Conservation (phyloP, 2,329 filamentous ascomycete species). For the Sporothrix curviconia region DNA sequence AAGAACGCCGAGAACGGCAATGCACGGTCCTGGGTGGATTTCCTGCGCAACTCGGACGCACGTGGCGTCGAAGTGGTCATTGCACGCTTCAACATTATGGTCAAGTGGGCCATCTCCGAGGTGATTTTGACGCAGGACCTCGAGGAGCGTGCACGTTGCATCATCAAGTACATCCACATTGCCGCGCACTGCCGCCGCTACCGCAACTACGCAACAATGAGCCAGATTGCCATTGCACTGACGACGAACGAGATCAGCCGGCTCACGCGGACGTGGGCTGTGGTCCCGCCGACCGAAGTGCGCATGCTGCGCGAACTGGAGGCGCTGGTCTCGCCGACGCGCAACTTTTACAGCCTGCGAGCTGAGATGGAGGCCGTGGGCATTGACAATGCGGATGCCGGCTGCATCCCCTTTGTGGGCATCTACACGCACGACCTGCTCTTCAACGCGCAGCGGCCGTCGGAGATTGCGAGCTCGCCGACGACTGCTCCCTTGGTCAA, state of each 20-base stretch:
- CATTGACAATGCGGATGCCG: constrained; percentile 47
- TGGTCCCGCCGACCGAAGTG: constrained; percentile 60
- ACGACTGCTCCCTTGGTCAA: constrained; percentile 66
- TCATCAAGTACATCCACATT: constrained; percentile 78
- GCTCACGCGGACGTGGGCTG: constrained; percentile 62
- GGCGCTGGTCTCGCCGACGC: constrained; percentile 64
- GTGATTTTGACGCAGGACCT: constrained; percentile 65
- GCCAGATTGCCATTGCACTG: constrained; percentile 70
- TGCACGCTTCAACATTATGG: constrained; percentile 80
- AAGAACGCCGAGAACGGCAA: constrained; percentile 60
- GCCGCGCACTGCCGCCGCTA: constrained; percentile 67
- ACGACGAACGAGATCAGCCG: constrained; percentile 66
- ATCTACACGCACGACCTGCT: constrained; percentile 79
- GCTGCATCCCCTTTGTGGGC: constrained; percentile 78
- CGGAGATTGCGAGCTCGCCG: constrained; percentile 63
- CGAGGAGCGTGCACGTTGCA: constrained; percentile 66
- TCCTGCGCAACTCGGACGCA: constrained; percentile 64
- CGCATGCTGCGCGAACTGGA: constrained; percentile 64
- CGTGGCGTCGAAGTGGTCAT: constrained; percentile 77
- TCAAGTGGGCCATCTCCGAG: constrained; percentile 80
- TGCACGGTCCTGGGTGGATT: constrained; percentile 74
- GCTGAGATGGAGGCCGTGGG: constrained; percentile 70
- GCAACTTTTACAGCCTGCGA: constrained; percentile 70
- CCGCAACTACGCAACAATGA: constrained; percentile 78
- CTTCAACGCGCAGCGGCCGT: constrained; percentile 72